Evolutionary conservation across 2,329 filamentous ascomycete species (phyloP), one percentile per base, ranked within the genome.

Genomic region (Aureobasidium zeae): DNA sequence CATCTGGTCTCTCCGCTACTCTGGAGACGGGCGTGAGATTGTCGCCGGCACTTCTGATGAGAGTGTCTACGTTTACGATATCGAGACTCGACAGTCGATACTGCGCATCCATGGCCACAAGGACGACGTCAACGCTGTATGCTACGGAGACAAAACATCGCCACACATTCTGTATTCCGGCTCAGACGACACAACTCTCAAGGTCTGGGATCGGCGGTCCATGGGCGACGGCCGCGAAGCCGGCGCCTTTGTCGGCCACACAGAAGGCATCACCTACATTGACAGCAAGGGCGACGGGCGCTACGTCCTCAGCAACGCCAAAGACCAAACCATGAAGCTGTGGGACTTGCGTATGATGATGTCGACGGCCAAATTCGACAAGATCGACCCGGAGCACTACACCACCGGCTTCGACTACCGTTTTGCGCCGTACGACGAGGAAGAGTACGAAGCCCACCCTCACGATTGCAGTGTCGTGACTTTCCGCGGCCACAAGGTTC

Each of bases 81-180:
- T 98, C 44, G 88, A 96, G 62, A 79, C 80, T 0, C 77, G 82
- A 13, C 73, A 74, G 33, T 77, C 84, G 0, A 72, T 93, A 22
- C 77, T 95, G 44, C 75, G 79, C 35, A 77, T 94, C 19, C 69
- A 71, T 12, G 88, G 86, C 0, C 91, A 98, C 57, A 68, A 77
- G 4, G 78, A 93, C 53, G 87, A 98, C 59, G 89, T 96, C 44
- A 98, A 96, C 55, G 91, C 91, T 4, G 91, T 98, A 1, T 95
- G 88, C 62, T 96, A 94, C 56, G 91, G 87, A 1, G 88, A 96
- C 63, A 80, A 79, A 48, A 75, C 76, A 21, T 93, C 86, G 0
- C 89, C 91, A 1, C 88, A 98, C 59, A 89, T 96, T 48, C 71
- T 98, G 2, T 96, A 95, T 64, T 95, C 88, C 0, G 91, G 91